These are phyloP conservation scores for Rhizophora apiculata DNA, from an alignment of 345 rosid genomes.

Conservation along the genomic window DNA sequence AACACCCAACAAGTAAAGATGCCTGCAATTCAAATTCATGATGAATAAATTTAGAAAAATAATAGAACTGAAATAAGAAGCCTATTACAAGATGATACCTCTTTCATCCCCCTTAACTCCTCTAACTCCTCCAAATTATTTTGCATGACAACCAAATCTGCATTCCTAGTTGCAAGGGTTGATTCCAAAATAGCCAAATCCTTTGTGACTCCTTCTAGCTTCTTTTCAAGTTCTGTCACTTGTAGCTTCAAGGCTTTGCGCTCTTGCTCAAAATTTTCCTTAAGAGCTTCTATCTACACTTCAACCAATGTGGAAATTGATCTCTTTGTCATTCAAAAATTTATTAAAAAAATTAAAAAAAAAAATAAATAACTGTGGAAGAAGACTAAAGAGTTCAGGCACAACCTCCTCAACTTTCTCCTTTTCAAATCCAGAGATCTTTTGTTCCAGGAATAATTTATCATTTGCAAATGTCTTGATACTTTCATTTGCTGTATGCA, in stretches of 20 bases:
- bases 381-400: constrained; percentile 3
- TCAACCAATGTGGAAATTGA: not conserved
- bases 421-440: constrained; percentile 53
- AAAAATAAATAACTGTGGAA: not conserved
- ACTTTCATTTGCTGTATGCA: constrained; percentile 52
- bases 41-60: not conserved
- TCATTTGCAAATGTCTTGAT: constrained; percentile 49
- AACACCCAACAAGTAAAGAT: constrained; percentile 4
- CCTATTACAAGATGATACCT: constrained; percentile 41
- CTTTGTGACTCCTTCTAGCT: constrained; percentile 42
- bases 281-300: constrained; percentile 51
- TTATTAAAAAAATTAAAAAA: too few relatives aligned
- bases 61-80: not conserved
- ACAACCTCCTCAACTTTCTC: constrained; percentile 72
- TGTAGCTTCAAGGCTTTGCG: constrained; percentile 50
- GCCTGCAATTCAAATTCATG: not conserved
- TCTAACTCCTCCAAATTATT: constrained; percentile 78
- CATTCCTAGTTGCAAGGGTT: constrained; percentile 44
- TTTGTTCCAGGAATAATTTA: constrained; percentile 57
- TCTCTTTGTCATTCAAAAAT: not conserved
- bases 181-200: constrained; percentile 55
- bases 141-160: constrained; percentile 53
- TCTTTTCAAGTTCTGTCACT: constrained; percentile 65
- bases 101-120: constrained; percentile 91
- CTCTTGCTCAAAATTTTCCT: constrained; percentile 66